Percentiles rank a stretch among this genome's conserved stretches.
phyloP scores from a whole-genome alignment of 805 yeast species.

The Barnettozyma pratensis region DNA sequence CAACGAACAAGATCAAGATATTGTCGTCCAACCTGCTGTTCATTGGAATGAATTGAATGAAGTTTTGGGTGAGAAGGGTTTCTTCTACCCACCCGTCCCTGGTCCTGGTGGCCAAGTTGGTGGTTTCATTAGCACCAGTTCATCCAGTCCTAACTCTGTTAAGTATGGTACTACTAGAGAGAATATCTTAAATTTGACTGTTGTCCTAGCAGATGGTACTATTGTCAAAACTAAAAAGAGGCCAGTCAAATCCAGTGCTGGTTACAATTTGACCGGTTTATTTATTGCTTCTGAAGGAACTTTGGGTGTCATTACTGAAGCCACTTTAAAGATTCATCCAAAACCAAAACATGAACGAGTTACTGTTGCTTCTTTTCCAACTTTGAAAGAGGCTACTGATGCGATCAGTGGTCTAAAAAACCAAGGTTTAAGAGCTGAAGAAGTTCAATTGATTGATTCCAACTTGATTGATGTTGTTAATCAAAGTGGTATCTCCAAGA shows the following conservation, averaged over 20 bases:
- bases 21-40: slow-evolving; percentile 74
- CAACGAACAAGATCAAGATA: slow-evolving; percentile 62
- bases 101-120: slow-evolving; percentile 81
- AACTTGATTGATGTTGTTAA: slow-evolving; percentile 61
- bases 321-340: slow-evolving; percentile 63
- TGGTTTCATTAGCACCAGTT: slow-evolving; percentile 74
- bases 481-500: slow-evolving; percentile 43
- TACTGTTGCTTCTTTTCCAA: slow-evolving; percentile 59
- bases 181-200: slow-evolving; percentile 60
- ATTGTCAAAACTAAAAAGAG: slow-evolving; percentile 66
- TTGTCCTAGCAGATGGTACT: slow-evolving; percentile 78
- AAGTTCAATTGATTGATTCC: slow-evolving; percentile 66
- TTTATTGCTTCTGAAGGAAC: slow-evolving; percentile 80
- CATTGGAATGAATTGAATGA: slow-evolving; percentile 70
- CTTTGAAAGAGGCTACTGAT: slow-evolving; percentile 64
- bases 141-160: slow-evolving; percentile 76
- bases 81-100: slow-evolving; percentile 70
- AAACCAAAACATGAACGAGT: slow-evolving; percentile 60
- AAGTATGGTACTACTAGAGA: slow-evolving; percentile 79
- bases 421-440: slow-evolving; percentile 58
- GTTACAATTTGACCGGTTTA: slow-evolving; percentile 68
- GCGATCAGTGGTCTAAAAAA: slow-evolving; percentile 56
- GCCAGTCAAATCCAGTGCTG: slow-evolving; percentile 75
- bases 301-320: slow-evolving; percentile 71
- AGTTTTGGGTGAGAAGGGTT: slow-evolving; percentile 39